Evolutionary conservation across 768 basidiomycete genomes (phyloP), one percentile per base, ranked within the genome.

Genomic region (Trametes gibbosa): DNA sequence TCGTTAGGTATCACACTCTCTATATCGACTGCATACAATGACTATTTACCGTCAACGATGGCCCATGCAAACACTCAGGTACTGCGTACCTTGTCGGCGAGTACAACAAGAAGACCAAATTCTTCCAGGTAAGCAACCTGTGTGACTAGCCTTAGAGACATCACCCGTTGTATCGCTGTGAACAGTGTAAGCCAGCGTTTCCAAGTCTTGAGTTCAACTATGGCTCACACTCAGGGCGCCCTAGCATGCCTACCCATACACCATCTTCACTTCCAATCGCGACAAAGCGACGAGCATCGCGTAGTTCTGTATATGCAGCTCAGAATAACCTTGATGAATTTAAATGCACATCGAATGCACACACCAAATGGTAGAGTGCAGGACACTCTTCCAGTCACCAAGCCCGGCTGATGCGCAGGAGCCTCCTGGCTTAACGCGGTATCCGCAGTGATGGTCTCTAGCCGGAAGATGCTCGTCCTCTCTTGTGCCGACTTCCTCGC

Each of bases 241-340:
- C 68, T 2, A 75, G 71, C 56, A 79, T 67, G 0, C 80, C 80
- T 21, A 83, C 77, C 75, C 78, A 83, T 13, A 82, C 77, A 1
- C 81, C 81, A 46, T 80, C 77, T n/a, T 74, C 73, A 60, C 78
- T 79, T 5, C 80, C 81, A 14, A 80, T 72, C 0, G 79, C 77
- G 21, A 81, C 72, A 8, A 82, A 69, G 19, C 68, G 69, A 21
- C 75, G 70, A 2, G 74, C 72, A 57, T 80, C 77, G 8, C 70
- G 64, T 1, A 75, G 76, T n/a, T 70, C 77, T 78, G 39, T 32
- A 32, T 32, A 32, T 32, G 29, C 29, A 32, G 29, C 29, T 32
- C 29, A 32, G 29, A 5, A 32, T 10, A 4, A 4, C 29, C 29
- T 32, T 10, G n/a, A n/a, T 10, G 29, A 32, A 32, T n/a, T n/a